Conservation (phyloP, 1,284 basidiomycete genomes). For the Austroboletus rostrupii region DNA sequence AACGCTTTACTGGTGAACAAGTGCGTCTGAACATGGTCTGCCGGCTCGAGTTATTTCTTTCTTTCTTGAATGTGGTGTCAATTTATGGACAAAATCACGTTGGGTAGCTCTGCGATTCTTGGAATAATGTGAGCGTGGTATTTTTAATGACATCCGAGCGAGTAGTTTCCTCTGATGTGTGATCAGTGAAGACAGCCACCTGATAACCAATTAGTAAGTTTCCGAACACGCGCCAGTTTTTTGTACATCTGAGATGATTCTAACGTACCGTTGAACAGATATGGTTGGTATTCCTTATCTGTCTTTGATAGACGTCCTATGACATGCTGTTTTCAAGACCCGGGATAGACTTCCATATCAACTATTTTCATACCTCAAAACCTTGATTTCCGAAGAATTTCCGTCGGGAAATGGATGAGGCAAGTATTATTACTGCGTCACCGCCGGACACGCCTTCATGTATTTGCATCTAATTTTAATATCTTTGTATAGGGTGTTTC, state of each 20-base stretch:
- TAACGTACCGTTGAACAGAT: constrained; percentile 29
- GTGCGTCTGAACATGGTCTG: background rate
- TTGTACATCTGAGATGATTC: background rate
- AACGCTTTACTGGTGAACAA: constrained; percentile 47
- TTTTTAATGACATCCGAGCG: background rate
- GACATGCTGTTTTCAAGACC: constrained; percentile 41
- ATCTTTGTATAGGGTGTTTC: constrained; percentile 67
- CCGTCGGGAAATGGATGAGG: constrained; percentile 81
- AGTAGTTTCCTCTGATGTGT: constrained; percentile 3
- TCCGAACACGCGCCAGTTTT: too few relatives aligned
- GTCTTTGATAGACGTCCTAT: background rate
- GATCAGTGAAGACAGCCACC: constrained; percentile 46
- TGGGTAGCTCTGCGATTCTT: constrained; percentile 63
- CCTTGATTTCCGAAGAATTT: constrained; percentile 66
- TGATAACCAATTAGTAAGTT: constrained; percentile 52
- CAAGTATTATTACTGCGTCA: constrained; percentile 14
- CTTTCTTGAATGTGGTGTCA: constrained; percentile 48
- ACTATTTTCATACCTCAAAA: constrained; percentile 67
- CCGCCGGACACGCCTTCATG: background rate
- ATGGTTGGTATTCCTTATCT: constrained; percentile 38
- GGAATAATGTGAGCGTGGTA: constrained; percentile 49
- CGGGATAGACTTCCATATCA: constrained; percentile 65
- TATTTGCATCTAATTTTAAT: constrained; percentile 45
- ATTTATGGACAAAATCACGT: constrained; percentile 71
- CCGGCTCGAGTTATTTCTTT: background rate